Percentiles rank a stretch among this genome's conserved stretches.
Evolutionary conservation across 2,329 filamentous ascomycete genomes (phyloP).

Genomic region (Venturia aucupariae): DNA sequence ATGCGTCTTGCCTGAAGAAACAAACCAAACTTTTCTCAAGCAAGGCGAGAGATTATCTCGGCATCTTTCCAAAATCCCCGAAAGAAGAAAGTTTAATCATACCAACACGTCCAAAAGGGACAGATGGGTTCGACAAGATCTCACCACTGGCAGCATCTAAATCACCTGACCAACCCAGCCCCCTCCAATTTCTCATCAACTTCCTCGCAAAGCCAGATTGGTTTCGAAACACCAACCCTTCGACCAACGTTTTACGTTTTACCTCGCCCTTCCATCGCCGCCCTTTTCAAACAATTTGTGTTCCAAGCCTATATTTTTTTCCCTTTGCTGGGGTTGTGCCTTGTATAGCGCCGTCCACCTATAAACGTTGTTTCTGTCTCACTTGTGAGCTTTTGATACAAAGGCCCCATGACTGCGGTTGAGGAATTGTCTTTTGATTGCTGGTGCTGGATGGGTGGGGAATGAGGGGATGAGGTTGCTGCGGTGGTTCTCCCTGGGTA

Average conservation of each 20-base stretch:
- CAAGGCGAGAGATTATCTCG: no score
- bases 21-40: no score
- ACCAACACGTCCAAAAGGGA: no score
- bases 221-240: neutral
- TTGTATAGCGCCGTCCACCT: neutral
- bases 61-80: no score
- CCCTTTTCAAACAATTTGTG: neutral
- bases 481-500: no score
- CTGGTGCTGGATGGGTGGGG: no score
- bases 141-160: no score
- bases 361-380: conserved; percentile 1
- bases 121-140: no score
- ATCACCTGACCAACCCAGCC: neutral
- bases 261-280: neutral
- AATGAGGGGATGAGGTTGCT: no score
- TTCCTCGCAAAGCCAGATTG: neutral
- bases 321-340: neutral
- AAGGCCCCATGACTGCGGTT: neutral
- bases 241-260: conserved; percentile 7
- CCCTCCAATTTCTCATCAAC: neutral
- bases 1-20: no score
- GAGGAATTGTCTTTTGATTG: neutral
- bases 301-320: neutral
- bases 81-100: no score
- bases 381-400: neutral